Base-by-base conservation (phyloP, 2,329 filamentous ascomycete genomes). In the Shiraia sp. region DNA sequence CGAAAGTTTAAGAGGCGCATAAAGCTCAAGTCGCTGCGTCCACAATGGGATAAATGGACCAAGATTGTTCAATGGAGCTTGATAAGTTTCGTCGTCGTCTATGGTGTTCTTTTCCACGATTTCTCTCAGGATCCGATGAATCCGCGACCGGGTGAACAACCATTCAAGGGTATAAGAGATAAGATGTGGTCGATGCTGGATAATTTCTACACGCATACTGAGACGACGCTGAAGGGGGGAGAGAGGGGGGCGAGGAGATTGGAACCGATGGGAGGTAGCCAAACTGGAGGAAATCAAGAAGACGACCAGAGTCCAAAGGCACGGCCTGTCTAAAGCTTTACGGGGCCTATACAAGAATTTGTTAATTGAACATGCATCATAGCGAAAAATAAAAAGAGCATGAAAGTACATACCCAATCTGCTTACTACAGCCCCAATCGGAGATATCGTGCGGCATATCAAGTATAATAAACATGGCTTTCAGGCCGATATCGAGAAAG, bases 1-100 rank as follows among this genome's bases (percentile, higher is more conserved):
- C 83, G 87, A 66, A 85, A 86, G 63, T 91, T 86, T 71, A 87
- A 89, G 71, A 78, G 88, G 37, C 79, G 88, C 39, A 70, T 86
- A 17, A 76, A 78, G 43, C 69, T 87, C 53, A 80, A 82, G 56
- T 80, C 79, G 61, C 76, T 78, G 28, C 73, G 83, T 15, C 85
- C 86, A 7, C 67, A 70, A 33, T 88, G 84, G 83, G 77, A 79
- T 29, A 88, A 85, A 66, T 76, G 72, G 46, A 74, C 85, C 41
- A 82, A 82, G 68, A 72, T 90, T 49, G 77, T 78, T 35, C 87
- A 90, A 69, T 79, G 63, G 62, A 63, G 52, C 39, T 12, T 60
- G 36, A 32, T 73, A 78, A 36, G 79, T 75, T 64, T 77, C 82
- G 24, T 51, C 74, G 8, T 67, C 75, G 16, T 86, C 32, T 66